A percentile compares a stretch with the other conserved stretches of the same genome.
Conservation (phyloP, 805 yeast species). For the Kuraishia hungarica region DNA sequence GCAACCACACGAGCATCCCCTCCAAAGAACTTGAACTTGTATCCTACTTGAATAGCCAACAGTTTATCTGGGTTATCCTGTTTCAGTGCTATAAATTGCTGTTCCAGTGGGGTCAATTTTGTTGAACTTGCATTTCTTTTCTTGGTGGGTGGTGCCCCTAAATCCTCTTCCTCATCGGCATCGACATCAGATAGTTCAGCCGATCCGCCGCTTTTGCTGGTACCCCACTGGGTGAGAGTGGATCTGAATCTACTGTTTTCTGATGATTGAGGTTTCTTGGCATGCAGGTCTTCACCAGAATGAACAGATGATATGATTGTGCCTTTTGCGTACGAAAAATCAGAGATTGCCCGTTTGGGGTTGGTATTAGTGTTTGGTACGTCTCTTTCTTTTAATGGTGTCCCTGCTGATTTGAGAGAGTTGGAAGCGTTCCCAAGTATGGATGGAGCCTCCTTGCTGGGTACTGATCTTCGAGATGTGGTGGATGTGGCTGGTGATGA, state of each 20-base stretch:
- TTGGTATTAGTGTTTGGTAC: background rate
- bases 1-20: conserved; percentile 74
- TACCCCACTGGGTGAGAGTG: background rate
- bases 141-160: background rate
- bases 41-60: conserved; percentile 83
- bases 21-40: conserved; percentile 82
- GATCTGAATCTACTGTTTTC: background rate
- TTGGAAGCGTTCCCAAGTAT: no score
- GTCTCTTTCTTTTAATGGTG: background rate
- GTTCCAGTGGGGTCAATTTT: conserved; percentile 69
- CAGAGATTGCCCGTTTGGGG: background rate
- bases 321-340: background rate
- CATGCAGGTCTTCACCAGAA: background rate
- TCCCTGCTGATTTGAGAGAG: no score
- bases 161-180: background rate
- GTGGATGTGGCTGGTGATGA: no score
- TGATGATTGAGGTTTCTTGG: background rate
- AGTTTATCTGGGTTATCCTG: conserved; percentile 53
- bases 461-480: no score
- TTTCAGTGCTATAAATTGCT: conserved; percentile 66
- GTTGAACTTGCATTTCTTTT: background rate
- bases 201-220: background rate
- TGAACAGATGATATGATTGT: background rate
- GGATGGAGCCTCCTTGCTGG: no score
- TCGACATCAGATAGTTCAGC: background rate